Evolutionary conservation across 441 rosid species (phyloP).

Genomic region (Sinapis alba): DNA sequence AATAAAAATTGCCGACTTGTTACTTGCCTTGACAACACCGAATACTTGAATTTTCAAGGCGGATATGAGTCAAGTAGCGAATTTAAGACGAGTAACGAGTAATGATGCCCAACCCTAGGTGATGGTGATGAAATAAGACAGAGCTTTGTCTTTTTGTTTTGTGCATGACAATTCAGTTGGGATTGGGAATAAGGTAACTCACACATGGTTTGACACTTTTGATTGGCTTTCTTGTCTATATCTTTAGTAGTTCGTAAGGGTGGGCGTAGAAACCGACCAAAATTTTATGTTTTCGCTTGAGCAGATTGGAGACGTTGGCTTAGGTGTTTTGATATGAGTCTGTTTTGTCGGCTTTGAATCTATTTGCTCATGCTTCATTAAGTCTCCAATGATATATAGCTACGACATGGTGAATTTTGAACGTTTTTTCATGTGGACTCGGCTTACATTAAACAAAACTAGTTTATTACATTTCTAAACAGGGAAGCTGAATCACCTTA

Average conservation of each 20-base stretch:
- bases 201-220: not conserved
- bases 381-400: not conserved
- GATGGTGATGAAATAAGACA: conserved; percentile 7
- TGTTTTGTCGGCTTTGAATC: not conserved
- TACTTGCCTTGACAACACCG: no score
- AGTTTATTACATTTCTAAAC: no score
- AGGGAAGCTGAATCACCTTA: no score
- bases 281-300: not conserved
- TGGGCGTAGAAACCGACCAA: not conserved
- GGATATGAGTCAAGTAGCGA: no score
- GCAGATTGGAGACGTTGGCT: not conserved
- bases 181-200: not conserved
- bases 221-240: not conserved
- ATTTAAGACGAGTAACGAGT: no score
- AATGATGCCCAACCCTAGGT: not conserved
- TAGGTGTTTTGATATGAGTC: not conserved
- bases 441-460: no score
- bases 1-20: no score
- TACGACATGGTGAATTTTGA: no score
- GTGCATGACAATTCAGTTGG: not conserved
- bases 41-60: no score
- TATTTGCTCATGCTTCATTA: not conserved
- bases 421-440: no score
- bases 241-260: not conserved
- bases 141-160: not conserved